Percentiles rank a stretch among this genome's conserved stretches.
Conservation (phyloP, 306 rosid species). For the Cucumis melo region DNA sequence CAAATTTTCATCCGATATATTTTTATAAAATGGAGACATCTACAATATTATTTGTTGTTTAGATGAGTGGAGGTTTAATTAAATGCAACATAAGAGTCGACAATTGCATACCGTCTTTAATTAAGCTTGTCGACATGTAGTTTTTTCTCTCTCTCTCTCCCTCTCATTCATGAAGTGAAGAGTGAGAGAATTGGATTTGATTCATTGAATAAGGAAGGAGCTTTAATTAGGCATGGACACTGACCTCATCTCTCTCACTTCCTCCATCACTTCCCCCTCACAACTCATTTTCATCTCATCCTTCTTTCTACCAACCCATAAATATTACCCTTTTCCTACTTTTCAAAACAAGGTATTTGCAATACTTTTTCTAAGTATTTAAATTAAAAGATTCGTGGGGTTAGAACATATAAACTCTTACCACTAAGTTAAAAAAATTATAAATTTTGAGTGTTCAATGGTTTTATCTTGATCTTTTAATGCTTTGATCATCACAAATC, state of each 20-base stretch:
- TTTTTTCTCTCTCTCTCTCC: not conserved
- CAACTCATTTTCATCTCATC: not conserved
- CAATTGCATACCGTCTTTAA: not conserved
- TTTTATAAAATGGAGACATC: not conserved
- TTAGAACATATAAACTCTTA: no score
- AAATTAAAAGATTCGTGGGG: no score
- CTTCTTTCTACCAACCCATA: not conserved
- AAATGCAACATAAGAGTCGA: not conserved
- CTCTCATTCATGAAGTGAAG: not conserved
- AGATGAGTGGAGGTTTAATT: no score
- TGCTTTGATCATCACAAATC: no score
- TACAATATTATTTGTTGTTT: no score
- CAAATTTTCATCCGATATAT: no score
- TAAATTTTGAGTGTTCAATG: no score
- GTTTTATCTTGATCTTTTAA: no score
- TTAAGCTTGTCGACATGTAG: not conserved
- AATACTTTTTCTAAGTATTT: no score
- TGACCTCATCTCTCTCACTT: not conserved
- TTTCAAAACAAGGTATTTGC: no score
- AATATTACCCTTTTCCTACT: no score
- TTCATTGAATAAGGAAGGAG: not conserved
- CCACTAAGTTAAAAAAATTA: no score
- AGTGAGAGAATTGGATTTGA: not conserved
- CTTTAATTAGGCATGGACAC: not conserved
- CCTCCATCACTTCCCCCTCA: not conserved